A percentile compares a stretch with the other conserved stretches of the same genome.
Conservation (phyloP, 2,329 filamentous ascomycete genomes). For the Colletotrichum sp. region DNA sequence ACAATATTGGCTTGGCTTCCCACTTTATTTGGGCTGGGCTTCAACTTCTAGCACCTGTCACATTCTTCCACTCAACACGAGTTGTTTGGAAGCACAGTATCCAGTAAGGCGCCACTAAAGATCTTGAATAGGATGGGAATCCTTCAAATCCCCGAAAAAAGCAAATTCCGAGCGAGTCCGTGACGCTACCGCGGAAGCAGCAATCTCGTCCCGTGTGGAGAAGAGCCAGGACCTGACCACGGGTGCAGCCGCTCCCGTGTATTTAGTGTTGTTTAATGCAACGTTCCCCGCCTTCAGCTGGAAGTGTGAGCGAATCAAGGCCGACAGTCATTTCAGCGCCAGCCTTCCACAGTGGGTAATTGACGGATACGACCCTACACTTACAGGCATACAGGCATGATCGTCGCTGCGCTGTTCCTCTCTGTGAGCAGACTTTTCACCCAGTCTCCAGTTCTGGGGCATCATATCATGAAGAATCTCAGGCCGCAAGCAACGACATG, state of each 20-base stretch:
- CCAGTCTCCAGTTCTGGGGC: neutral
- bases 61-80: neutral
- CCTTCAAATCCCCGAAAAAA: neutral
- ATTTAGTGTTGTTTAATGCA: neutral
- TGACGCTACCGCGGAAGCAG: neutral
- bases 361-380: neutral
- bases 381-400: neutral
- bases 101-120: neutral
- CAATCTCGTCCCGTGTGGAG: neutral
- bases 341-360: neutral
- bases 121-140: neutral
- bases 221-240: neutral
- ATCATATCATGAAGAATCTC: neutral
- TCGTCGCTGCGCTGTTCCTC: neutral
- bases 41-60: neutral
- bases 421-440: neutral
- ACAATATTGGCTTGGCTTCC: conserved; percentile 3
- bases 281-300: conserved; percentile 1
- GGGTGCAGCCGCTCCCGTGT: neutral
- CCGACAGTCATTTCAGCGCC: neutral
- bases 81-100: neutral
- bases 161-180: neutral
- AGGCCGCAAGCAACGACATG: neutral
- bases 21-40: neutral
- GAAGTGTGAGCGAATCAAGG: neutral